Evolutionary conservation across 2,329 filamentous ascomycete genomes (phyloP), one percentile per base, ranked within the genome.

Genomic region (Paecilomyces sp.): DNA sequence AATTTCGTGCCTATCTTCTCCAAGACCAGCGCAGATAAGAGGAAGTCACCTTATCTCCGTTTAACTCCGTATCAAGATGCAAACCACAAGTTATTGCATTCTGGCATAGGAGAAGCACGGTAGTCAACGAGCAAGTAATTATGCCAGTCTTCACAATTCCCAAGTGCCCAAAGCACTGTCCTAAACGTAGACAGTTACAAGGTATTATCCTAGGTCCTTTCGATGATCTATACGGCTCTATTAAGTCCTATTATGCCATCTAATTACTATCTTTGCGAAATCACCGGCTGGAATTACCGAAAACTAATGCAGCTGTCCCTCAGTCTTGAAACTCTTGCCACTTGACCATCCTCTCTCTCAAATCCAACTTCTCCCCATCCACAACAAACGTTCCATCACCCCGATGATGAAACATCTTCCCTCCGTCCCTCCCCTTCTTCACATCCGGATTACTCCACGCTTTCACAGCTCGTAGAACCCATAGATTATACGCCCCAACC

Each of bases 371-470:
- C 15, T 70, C 67, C 13, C 71, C 72, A 54, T 73, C 72, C 33
- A 70, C 64, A 28, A 68, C 67, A 58, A 74, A 72, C 0, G 68
- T 68, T 50, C 71, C 72, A 56, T 74, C 67, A 11, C 71, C 71
- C 54, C 70, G 71, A 62, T 74, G 71, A 63, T 74, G 72, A 56
- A 74, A 70, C 71, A 73, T 74, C 63, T 61, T 69, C 51, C 66
- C 68, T 33, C 66, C 68, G 22, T 68, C 66, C 3, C 63, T 63
- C 13, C 41, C 41, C n/a, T 67, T 67, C 55, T 65, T 67, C 59
- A 63, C 65, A 1, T 62, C 58, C 55, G 67, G 67, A 58, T 69
- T 68, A 57, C 69, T 65, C 71, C 72, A 74, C 25, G 70, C 71
- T 57, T 67, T 68, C 12, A 73, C 70, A n/a, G 67, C 66, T 54